phyloP scores from a whole-genome alignment of 345 rosid genomes.

The Eucalyptus lansdowneana region DNA sequence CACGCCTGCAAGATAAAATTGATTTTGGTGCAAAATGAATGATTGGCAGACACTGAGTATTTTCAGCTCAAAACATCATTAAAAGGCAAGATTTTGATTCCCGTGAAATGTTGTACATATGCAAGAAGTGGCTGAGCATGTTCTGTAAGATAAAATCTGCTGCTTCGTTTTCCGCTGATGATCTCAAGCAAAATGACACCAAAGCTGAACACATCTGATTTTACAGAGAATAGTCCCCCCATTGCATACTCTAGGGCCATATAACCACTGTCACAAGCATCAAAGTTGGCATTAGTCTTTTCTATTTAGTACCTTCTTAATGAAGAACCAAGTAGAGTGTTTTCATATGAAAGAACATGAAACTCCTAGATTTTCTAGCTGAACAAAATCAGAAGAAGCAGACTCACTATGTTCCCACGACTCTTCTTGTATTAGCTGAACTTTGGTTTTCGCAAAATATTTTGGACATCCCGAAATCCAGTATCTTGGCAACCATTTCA shows the following conservation, averaged over 20 bases:
- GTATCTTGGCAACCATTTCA: conserved; percentile 31
- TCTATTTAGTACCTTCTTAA: neutral
- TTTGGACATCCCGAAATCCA: conserved; percentile 36
- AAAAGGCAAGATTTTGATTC: neutral
- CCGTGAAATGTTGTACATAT: neutral
- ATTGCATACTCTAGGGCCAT: conserved; percentile 35
- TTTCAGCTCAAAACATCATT: neutral
- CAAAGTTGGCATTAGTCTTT: neutral
- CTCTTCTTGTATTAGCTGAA: conserved; percentile 2
- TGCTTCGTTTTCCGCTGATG: conserved; percentile 11
- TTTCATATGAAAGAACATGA: neutral
- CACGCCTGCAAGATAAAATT: conserved; percentile 14
- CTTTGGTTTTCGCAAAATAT: conserved; percentile 5
- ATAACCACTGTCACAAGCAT: conserved; percentile 13
- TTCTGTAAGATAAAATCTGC: neutral
- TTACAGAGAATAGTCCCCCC: conserved; percentile 15
- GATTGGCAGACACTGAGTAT: neutral
- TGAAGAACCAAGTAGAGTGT: neutral
- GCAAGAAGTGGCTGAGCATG: conserved; percentile 7
- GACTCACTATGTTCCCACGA: conserved; percentile 15
- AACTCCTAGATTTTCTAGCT: neutral
- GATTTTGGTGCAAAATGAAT: neutral
- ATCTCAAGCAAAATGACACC: conserved; percentile 32
- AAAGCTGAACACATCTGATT: conserved; percentile 31
- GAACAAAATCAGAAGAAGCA: neutral